phyloP scores from a whole-genome alignment of 768 basidiomycete species.

The Lentinus tigrinus region DNA sequence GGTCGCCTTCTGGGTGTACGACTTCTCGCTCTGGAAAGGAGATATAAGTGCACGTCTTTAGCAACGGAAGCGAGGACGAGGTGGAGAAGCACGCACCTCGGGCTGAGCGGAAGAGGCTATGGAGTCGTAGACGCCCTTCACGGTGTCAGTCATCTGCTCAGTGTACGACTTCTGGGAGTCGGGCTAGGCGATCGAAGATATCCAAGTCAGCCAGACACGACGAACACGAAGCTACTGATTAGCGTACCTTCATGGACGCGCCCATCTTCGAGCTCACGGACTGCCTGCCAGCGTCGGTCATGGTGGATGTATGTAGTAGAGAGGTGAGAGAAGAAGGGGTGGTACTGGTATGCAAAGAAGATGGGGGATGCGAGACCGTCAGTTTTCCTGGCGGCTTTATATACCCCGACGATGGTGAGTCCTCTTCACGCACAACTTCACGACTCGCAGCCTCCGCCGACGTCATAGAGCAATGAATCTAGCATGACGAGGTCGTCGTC shows the following conservation, averaged over 20 bases:
- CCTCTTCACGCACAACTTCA: not conserved
- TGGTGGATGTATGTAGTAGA: no score
- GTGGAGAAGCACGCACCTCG: conserved; percentile 15
- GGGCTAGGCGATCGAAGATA: conserved; percentile 20
- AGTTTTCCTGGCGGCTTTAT: not conserved
- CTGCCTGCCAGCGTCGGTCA: conserved; percentile 34
- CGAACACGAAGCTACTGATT: not conserved
- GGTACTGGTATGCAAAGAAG: conserved; percentile 40
- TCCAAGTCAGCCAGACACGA: not conserved
- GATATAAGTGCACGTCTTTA: conserved; percentile 12
- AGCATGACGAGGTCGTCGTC: not conserved
- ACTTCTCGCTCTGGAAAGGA: conserved; percentile 31
- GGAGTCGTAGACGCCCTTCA: conserved; percentile 32
- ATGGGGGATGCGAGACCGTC: not conserved
- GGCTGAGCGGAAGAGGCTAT: conserved; percentile 26
- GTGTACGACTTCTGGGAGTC: conserved; percentile 34
- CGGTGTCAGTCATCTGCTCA: conserved; percentile 33
- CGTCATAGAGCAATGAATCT: not conserved
- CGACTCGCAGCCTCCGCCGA: not conserved
- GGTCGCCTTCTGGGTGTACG: conserved; percentile 30
- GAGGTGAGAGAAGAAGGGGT: not conserved
- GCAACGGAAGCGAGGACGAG: not conserved
- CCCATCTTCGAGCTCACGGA: conserved; percentile 33
- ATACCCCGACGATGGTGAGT: not conserved
- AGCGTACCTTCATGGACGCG: conserved; percentile 29